phyloP scores from a whole-genome alignment of 257 asterid genomes.

The Scutellaria galericulata region DNA sequence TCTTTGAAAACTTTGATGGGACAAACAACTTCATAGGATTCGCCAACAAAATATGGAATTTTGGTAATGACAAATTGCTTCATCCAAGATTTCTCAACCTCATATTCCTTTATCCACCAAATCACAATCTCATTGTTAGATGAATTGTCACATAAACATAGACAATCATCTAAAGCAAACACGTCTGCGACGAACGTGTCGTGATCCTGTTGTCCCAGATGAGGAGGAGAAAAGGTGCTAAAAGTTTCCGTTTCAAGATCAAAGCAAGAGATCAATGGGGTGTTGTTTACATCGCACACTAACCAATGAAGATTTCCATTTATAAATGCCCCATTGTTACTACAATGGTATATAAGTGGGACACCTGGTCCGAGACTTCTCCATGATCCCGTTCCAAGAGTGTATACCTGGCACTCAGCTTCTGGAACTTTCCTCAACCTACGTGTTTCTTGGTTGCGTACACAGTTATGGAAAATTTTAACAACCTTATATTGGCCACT shows the following conservation, averaged over 20 bases:
- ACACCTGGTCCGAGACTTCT: background rate
- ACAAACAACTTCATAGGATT: background rate
- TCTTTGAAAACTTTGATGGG: background rate
- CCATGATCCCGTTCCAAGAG: background rate
- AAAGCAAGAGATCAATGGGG: background rate
- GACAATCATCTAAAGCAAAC: background rate
- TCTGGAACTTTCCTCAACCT: background rate
- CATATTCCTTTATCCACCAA: background rate
- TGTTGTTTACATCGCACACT: too few relatives aligned
- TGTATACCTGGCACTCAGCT: background rate
- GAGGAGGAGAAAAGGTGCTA: constrained; percentile 2
- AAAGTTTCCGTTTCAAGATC: background rate
- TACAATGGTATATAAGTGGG: background rate
- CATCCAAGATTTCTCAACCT: background rate
- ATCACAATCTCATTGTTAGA: background rate
- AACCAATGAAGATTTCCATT: background rate
- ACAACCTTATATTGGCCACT: too few relatives aligned
- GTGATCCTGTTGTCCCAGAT: background rate
- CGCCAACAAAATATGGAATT: background rate
- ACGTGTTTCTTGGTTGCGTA: background rate
- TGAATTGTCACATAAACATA: background rate
- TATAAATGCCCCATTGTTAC: background rate
- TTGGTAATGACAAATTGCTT: background rate
- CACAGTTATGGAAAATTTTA: too few relatives aligned
- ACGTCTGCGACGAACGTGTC: too few relatives aligned